Conservation (phyloP, 2,329 filamentous ascomycete species). For the Colletotrichum echinochloae region DNA sequence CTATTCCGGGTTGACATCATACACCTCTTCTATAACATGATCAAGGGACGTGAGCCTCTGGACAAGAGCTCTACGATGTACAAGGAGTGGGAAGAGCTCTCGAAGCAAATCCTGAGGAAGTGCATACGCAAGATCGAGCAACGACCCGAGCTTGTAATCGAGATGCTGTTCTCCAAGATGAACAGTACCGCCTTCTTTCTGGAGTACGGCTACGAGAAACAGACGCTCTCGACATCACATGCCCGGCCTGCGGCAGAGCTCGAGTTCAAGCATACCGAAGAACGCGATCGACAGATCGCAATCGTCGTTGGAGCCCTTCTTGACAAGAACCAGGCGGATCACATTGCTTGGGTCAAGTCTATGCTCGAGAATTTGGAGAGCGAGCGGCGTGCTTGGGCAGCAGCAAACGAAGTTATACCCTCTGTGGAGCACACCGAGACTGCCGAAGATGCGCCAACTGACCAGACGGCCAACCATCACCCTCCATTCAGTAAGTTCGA, state of each 20-base stretch:
- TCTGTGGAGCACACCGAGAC: slow-evolving; percentile 47
- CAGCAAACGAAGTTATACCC: slow-evolving; percentile 72
- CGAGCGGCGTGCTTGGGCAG: slow-evolving; percentile 83
- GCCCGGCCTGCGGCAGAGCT: slow-evolving; percentile 82
- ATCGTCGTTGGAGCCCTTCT: slow-evolving; percentile 84
- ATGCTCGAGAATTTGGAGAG: slow-evolving; percentile 75
- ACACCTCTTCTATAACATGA: slow-evolving; percentile 87
- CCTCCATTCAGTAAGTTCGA: slow-evolving; percentile 62
- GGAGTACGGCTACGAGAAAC: slow-evolving; percentile 90
- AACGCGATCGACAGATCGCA: slow-evolving; percentile 77
- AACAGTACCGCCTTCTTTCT: slow-evolving; percentile 85
- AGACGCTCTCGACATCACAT: slow-evolving; percentile 70
- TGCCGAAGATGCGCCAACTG: slow-evolving; percentile 45
- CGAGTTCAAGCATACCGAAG: slow-evolving; percentile 80
- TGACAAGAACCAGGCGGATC: slow-evolving; percentile 81
- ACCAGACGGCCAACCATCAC: slow-evolving; percentile 51
- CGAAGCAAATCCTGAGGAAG: slow-evolving; percentile 84
- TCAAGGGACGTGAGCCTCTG: slow-evolving; percentile 86
- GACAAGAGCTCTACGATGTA: slow-evolving; percentile 75
- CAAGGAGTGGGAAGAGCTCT: slow-evolving; percentile 92
- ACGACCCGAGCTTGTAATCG: slow-evolving; percentile 85
- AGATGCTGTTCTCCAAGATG: slow-evolving; percentile 96
- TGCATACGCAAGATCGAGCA: slow-evolving; percentile 88
- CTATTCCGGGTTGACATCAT: slow-evolving; percentile 93
- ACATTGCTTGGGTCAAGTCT: slow-evolving; percentile 85